Base-by-base conservation (phyloP, 768 basidiomycete genomes). In the Holtermanniella nyarrowii region DNA sequence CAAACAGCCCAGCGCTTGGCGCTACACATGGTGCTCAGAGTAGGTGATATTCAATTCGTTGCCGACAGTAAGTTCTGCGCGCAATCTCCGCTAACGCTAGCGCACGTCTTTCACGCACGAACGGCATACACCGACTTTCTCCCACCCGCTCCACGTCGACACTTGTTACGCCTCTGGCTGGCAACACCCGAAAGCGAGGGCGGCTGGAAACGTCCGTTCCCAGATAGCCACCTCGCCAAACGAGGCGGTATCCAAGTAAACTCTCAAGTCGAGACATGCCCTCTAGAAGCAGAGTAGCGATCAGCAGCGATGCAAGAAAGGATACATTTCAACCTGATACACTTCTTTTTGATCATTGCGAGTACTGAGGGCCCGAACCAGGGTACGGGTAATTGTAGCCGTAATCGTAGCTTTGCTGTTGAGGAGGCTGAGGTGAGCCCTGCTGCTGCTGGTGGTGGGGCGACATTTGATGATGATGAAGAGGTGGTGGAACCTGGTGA, bases 221-320 rank as follows among this genome's bases (percentile, higher is more conserved):
- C 55, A 7, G 70, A 72, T 48, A 63, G 59, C 40, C 54, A 55
- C 42, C 45, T 59, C 23, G 42, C 49, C 22, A 66, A 63, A 50
- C 44, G 70, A 44, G 69, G 70, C 5, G 70, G 70, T 10, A 67
- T 70, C 16, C 70, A 72, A 51, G 69, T 72, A 12, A 54, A 66
- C 44, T 27, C 55, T 3, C 53, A 58, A 42, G 26, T 21, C 20
- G 56, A 63, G 53, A 63, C 57, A 20, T 53, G 54, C 37, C 57
- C 60, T n/a, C 31, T 62, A 24, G 60, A 62, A 43, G 60, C 52
- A 5, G 60, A 59, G 39, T 61, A 49, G 43, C 24, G 24, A 10
- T 7, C 16, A 37, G 31, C 31, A 37, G 31, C 16, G 31, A 7
- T 7, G 31, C 31, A 16, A 37, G 7, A 7, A 37, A 37, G 31